phyloP scores from a whole-genome alignment of 305 asterid species.

The Fraxinus paxiana region DNA sequence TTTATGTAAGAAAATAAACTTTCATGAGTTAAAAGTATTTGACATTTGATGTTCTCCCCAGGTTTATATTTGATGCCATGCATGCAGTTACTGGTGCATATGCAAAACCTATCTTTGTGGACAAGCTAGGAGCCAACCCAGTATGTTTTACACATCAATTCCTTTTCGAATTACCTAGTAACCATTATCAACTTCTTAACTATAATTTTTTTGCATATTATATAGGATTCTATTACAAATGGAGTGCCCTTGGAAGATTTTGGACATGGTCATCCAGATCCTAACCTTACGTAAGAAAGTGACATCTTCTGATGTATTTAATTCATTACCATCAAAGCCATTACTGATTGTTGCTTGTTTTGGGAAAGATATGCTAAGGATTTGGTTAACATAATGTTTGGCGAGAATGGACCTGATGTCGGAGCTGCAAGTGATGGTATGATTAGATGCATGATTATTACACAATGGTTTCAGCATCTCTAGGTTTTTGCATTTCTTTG shows the following conservation, averaged over 20 bases:
- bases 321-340: conserved; percentile 12
- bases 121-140: conserved; percentile 78
- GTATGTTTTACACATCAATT: conserved; percentile 37
- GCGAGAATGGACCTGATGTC: conserved; percentile 80
- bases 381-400: conserved; percentile 72
- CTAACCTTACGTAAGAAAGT: conserved; percentile 81
- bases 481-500: not conserved
- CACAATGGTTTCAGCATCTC: not conserved
- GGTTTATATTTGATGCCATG: conserved; percentile 94
- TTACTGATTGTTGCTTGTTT: conserved; percentile 28
- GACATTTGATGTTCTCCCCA: conserved; percentile 31
- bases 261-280: conserved; percentile 99
- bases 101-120: conserved; percentile 90
- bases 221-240: conserved; percentile 67
- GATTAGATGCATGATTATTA: conserved; percentile 19
- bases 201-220: conserved; percentile 4
- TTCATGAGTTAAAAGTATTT: not conserved
- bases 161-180: not conserved
- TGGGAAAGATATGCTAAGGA: conserved; percentile 82
- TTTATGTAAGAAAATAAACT: conserved; percentile 7
- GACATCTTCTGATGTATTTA: conserved; percentile 11
- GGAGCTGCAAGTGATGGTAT: conserved; percentile 99
- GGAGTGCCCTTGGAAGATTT: conserved; percentile 95
- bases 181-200: not conserved
- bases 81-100: conserved; percentile 99